Base-by-base conservation (phyloP, 257 asterid genomes). In the Ocimum tenuiflorum region DNA sequence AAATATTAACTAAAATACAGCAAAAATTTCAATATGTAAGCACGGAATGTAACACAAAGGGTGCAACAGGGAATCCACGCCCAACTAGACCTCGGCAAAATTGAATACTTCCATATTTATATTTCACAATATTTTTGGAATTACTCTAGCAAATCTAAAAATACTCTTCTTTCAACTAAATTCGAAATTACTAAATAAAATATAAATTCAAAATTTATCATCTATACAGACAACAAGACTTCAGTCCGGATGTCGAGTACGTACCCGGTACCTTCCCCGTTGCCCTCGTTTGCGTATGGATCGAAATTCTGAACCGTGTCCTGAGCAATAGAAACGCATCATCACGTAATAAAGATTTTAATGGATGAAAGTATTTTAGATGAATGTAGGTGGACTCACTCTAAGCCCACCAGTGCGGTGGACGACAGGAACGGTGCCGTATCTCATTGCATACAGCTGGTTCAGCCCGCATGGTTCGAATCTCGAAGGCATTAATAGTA, bases 391-490 rank as follows among this genome's bases (percentile, higher is more conserved):
- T 51, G 76, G 72, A 76, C 91, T 67, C 73, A 90, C 99, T 77
- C 86, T 75, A 73, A 94, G 97, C 35, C 99, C 99, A 3, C 99
- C 99, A 0, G 99, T 94, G 80, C 48, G 56, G 71, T 94, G 99
- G 68, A 94, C 99, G 51, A 94, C 89, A 1, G 99, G 99, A 18
- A 90, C 51, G 0, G 95, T 86, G 70, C 95, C 99, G n/a, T 94
- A 94, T 81, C 81, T 80, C 99, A 94, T 90, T 24, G 99, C 99
- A 48, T 94, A 94, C 73, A 94, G 51, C 73, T 94, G 99, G 81
- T 88, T 94, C 53, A 94, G 77, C 69, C 99, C 99, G 55, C 99
- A 94, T 1, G 99, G 97, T 60, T 94, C 99, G 46, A 94, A 94
- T 85, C 99, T 82, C 59, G 97, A 94, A 65, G 99, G 97, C 99